These are phyloP conservation scores for Hypomontagnella submonticulosa DNA, from an alignment of 495 filamentous ascomycete species.

Conservation along the genomic window DNA sequence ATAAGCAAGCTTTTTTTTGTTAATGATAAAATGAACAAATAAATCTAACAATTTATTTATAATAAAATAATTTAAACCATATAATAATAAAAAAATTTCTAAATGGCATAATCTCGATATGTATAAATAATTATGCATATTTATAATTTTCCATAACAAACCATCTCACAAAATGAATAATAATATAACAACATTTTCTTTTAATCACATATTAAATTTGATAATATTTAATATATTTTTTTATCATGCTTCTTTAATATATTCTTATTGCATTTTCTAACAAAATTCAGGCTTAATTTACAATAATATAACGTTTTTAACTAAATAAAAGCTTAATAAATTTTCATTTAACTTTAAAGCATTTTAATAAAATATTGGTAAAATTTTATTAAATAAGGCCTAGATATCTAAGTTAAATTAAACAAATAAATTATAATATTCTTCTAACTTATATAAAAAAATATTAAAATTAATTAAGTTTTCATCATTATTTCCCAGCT, in stretches of 20 bases:
- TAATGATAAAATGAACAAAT: background rate
- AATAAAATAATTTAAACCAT: background rate
- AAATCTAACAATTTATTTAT: conserved; percentile 3
- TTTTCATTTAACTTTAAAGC: background rate
- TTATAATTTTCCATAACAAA: conserved; percentile 9
- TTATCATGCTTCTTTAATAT: conserved; percentile 5
- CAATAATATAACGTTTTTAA: conserved; percentile 12
- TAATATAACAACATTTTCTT: background rate
- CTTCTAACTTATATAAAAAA: conserved; percentile 3
- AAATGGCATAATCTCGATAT: background rate
- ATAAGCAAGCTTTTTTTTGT: background rate
- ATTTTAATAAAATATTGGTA: conserved; percentile 2
- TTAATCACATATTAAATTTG: background rate
- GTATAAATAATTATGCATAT: conserved; percentile 6
- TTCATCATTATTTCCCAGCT: conserved; percentile 4
- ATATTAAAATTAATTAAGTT: conserved; percentile 7
- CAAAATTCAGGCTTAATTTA: conserved; percentile 7
- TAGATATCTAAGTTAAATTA: background rate
- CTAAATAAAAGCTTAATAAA: background rate
- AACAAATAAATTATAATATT: conserved; percentile 3
- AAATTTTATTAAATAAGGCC: background rate
- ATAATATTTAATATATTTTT: conserved; percentile 11
- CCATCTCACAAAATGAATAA: conserved; percentile 1
- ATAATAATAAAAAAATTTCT: conserved; percentile 12
- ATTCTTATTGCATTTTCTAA: conserved; percentile 6